Evolutionary conservation across 352 stramenopile species (phyloP), one percentile per base, ranked within the genome.

Genomic region (Phytophthora foliorum): DNA sequence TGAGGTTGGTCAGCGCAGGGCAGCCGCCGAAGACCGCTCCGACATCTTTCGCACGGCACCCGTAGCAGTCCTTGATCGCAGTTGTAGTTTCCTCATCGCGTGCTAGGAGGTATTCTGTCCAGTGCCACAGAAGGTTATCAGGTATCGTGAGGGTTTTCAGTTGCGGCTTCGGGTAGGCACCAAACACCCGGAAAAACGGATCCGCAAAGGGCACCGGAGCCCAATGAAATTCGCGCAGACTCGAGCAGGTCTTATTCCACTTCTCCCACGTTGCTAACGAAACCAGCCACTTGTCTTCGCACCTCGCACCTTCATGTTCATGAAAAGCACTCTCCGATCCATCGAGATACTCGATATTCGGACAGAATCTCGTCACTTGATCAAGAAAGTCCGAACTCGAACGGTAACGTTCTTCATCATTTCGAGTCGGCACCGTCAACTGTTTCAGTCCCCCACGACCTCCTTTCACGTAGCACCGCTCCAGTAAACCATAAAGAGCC

Each of bases 81-180:
- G 13, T n/a, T 6, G 32, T 1, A 36, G 53, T 62, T 6, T 21
- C 24, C 21, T 65, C 63, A 11, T 36, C 63, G 11, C 63, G 62
- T 0, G 32, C 25, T 4, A 21, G 3, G 25, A 81, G 67, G n/a
- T 79, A 81, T 27, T 39, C 36, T 21, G 54, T 27, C 74, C 77
- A 85, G 27, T 59, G 49, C 74, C 77, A 82, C 14, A 79, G 50
- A 68, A 79, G 68, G 53, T 69, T 82, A 17, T 67, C 52, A 17
- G 50, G 52, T 6, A 82, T 65, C 9, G 46, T 46, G 4, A 77
- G 51, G 2, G 27, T 25, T 19, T 45, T 50, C 8, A 84, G 46
- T 4, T 78, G 32, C 13, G 72, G 73, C 36, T 84, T 84, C 14
- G 29, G 6, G 32, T 71, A 38, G 13, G 48, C 59, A n/a, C 72